Evolutionary conservation across 192 early-diverging fungal genomes (phyloP), one percentile per base, ranked within the genome.

Genomic region (Coemansia sp.): DNA sequence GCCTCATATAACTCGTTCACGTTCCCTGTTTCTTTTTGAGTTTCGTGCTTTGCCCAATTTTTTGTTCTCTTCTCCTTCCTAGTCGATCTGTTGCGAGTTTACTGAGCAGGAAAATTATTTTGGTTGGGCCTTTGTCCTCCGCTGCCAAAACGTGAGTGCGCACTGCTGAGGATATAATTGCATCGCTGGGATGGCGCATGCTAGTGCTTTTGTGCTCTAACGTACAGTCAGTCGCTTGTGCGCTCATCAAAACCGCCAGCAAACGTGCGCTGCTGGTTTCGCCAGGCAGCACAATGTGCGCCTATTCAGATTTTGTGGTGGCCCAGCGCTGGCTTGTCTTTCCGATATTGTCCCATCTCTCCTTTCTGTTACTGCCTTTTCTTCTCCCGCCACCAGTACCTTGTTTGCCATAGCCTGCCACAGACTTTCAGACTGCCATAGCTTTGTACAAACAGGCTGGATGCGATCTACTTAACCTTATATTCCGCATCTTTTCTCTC

Each of bases 251-350:
- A 49, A 19, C 48, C 6, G 19, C 48, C 16, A 22, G 48, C 48
- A 21, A 21, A n/a, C 31, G 57, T 59, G 35, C 57, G 57, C 27
- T 35, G 21, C 41, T 21, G 57, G 16, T 19, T 19, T 4, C 48
- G 48, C 21, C 48, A 17, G 19, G 7, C 48, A 17, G 48, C 48
- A 57, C 61, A 54, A 64, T 64, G 31, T 26, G 23, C 31, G 56
- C 39, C 51, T 56, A 31, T 51, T 55, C 62, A 56, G 41, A 64
- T 53, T 55, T 49, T 39, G 22, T 16, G 6, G 38, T 54, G 51
- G 29, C 21, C 61, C 49, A 25, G 35, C 35, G 51, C 49, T 53
- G 52, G 61, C 29, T 56, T 64, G 54, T 56, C 31, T 56, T 29
- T 25, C 62, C 19, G 53, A 55, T 56, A 54, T 54, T 64, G 38